A percentile compares a stretch with the other conserved stretches of the same genome.
These are phyloP conservation scores for Nigrospora oryzae DNA, from an alignment of 2,329 filamentous ascomycete species.

Conservation along the genomic window DNA sequence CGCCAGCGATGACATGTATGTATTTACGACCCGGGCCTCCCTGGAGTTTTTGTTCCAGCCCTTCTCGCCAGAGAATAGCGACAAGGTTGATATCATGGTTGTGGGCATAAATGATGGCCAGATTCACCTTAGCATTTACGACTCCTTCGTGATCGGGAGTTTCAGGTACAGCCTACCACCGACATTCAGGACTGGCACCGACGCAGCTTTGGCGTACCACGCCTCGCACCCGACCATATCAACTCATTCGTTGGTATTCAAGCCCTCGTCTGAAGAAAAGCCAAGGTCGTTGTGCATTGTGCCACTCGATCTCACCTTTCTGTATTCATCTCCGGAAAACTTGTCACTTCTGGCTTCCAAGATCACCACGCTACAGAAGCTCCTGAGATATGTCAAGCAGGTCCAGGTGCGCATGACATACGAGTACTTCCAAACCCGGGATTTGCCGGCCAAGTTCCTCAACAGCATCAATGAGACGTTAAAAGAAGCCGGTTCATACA, in stretches of 20 bases:
- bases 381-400: conserved; percentile 78
- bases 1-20: conserved; percentile 43
- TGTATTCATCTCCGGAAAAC: conserved; percentile 69
- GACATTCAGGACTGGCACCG: conserved; percentile 11
- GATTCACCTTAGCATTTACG: conserved; percentile 74
- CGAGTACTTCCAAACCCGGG: conserved; percentile 77
- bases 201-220: conserved; percentile 44
- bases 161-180: conserved; percentile 41
- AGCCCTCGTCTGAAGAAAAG: conserved; percentile 28
- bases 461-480: conserved; percentile 70
- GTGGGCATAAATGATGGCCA: conserved; percentile 63
- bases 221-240: conserved; percentile 65
- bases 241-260: conserved; percentile 66
- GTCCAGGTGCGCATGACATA: conserved; percentile 68
- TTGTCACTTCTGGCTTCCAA: conserved; percentile 80
- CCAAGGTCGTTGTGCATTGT: conserved; percentile 48
- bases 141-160: conserved; percentile 71
- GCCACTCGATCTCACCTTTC: conserved; percentile 75
- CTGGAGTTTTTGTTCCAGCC: conserved; percentile 63
- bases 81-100: conserved; percentile 72
- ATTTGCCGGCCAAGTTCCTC: conserved; percentile 72
- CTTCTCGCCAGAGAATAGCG: conserved; percentile 54
- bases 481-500: conserved; percentile 49
- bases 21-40: conserved; percentile 62
- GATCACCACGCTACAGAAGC: conserved; percentile 77